Conservation (phyloP, 2,329 filamentous ascomycete species). For the Alternaria postmessia region DNA sequence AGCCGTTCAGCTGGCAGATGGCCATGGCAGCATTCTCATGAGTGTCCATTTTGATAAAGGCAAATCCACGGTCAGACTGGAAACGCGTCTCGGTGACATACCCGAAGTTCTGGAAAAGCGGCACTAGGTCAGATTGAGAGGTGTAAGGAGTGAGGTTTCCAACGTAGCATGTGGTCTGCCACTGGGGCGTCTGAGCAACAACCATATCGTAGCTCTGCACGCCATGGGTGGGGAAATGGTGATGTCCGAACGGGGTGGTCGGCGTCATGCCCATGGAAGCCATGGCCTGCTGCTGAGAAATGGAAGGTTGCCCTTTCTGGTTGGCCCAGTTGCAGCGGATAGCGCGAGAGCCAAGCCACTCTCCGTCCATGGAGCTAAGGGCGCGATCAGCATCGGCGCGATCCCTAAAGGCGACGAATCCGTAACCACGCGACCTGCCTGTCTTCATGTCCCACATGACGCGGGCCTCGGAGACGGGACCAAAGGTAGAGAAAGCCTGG, state of each 20-base stretch:
- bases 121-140: conserved; percentile 94
- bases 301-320: conserved; percentile 99
- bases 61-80: conserved; percentile 96
- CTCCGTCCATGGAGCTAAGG: conserved; percentile 95
- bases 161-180: conserved; percentile 99
- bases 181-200: conserved; percentile 89
- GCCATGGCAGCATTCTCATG: conserved; percentile 99
- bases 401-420: conserved; percentile 97
- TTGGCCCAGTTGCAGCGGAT: conserved; percentile 99
- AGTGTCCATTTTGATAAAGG: conserved; percentile 99
- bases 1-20: conserved; percentile 96
- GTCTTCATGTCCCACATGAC: conserved; percentile 99
- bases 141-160: conserved; percentile 98
- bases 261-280: conserved; percentile 97
- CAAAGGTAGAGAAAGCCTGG: conserved; percentile 95
- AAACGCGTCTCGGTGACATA: conserved; percentile 97
- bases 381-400: conserved; percentile 94
- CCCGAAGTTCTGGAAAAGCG: conserved; percentile 97
- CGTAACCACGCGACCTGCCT: conserved; percentile 93
- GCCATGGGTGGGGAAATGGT: conserved; percentile 96
- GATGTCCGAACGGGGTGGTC: conserved; percentile 93
- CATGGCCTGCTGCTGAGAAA: conserved; percentile 97
- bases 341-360: conserved; percentile 97
- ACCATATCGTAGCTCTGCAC: conserved; percentile 98
- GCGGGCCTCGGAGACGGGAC: conserved; percentile 93